These are phyloP conservation scores for Pythium scleroteichum DNA, from an alignment of 352 stramenopile genomes.

Conservation along the genomic window DNA sequence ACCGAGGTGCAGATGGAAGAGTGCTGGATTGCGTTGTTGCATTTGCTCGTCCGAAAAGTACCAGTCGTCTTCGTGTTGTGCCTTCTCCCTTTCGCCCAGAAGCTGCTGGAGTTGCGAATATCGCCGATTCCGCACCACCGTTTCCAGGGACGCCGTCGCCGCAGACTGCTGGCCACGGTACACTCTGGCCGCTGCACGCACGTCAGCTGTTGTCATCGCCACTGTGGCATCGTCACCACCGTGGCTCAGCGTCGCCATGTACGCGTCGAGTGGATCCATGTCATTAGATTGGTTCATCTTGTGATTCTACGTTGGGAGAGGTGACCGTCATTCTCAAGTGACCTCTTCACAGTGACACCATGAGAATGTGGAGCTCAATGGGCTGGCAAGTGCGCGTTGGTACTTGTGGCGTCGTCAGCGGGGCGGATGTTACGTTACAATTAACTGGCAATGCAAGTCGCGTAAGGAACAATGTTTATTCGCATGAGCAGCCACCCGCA, in stretches of 20 bases:
- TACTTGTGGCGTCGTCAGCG: too few relatives aligned
- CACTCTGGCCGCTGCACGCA: conserved; percentile 1
- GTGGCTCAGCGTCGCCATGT: conserved; percentile 66
- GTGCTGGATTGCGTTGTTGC: conserved; percentile 72
- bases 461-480: too few relatives aligned
- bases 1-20: conserved; percentile 85
- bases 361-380: not conserved
- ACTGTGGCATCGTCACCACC: conserved; percentile 16
- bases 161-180: conserved; percentile 1
- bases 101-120: conserved; percentile 75
- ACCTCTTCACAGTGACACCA: conserved; percentile 1
- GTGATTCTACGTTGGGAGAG: too few relatives aligned
- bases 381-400: too few relatives aligned
- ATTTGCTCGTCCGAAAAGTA: conserved; percentile 86
- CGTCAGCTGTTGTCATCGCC: conserved; percentile 1
- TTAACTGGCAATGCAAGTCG: too few relatives aligned
- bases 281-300: conserved; percentile 12
- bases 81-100: conserved; percentile 24
- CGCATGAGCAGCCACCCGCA: too few relatives aligned
- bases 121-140: conserved; percentile 67
- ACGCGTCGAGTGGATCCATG: conserved; percentile 76
- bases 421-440: too few relatives aligned
- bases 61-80: conserved; percentile 29
- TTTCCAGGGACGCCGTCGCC: conserved; percentile 9
- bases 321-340: conserved; percentile 9